Evolutionary conservation across 2,329 filamentous ascomycete genomes (phyloP).

Genomic region (Alternaria gansuensis): DNA sequence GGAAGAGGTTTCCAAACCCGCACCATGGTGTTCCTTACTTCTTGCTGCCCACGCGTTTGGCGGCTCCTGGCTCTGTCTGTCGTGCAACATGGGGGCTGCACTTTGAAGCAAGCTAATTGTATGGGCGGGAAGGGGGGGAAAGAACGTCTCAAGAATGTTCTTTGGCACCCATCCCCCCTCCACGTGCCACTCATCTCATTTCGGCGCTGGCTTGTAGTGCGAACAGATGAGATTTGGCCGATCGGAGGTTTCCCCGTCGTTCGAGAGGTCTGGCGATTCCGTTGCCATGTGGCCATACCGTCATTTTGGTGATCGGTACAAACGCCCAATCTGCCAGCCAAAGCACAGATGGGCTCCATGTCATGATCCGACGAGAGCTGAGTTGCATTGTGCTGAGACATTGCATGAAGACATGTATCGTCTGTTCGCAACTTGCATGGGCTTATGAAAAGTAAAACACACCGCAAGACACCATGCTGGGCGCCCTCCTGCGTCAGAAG

Average conservation of each 20-base stretch:
- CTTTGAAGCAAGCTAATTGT: slow-evolving; percentile 26
- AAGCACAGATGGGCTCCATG: slow-evolving; percentile 1
- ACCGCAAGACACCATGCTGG: not conserved
- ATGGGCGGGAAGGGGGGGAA: slow-evolving; percentile 11
- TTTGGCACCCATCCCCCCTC: slow-evolving; percentile 13
- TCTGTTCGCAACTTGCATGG: slow-evolving; percentile 1
- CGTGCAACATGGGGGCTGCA: slow-evolving; percentile 16
- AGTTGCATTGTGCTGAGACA: not conserved
- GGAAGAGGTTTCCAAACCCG: slow-evolving; percentile 15
- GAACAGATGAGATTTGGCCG: slow-evolving; percentile 16
- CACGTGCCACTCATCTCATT: slow-evolving; percentile 23
- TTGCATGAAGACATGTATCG: not conserved
- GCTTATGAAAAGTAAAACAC: not conserved
- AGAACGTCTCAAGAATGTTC: slow-evolving; percentile 25
- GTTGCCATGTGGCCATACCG: slow-evolving; percentile 3
- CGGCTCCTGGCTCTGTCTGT: slow-evolving; percentile 3
- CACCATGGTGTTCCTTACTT: slow-evolving; percentile 3
- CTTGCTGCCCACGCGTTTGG: slow-evolving; percentile 19
- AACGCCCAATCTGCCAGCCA: not conserved
- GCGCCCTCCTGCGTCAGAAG: slow-evolving; percentile 6
- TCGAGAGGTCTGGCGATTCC: not conserved
- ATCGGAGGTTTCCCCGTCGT: slow-evolving; percentile 6
- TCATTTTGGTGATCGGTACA: not conserved
- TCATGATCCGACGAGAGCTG: slow-evolving; percentile 8
- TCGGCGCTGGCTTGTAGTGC: slow-evolving; percentile 15